These are phyloP conservation scores for Liquidambar formosana DNA, from an alignment of 164 flowering plant species.

Conservation along the genomic window DNA sequence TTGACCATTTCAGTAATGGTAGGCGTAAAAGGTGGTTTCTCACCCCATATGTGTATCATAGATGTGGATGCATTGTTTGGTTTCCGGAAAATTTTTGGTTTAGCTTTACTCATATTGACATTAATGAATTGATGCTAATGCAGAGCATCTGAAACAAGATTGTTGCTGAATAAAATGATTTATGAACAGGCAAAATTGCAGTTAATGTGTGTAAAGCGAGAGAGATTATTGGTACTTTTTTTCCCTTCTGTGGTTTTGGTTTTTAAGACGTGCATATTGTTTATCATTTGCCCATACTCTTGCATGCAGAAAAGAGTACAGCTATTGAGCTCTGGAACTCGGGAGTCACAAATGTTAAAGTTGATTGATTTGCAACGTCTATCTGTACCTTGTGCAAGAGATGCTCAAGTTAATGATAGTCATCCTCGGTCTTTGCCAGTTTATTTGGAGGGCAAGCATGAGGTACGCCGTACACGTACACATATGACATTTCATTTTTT, in stretches of 20 bases:
- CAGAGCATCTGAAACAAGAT: slow-evolving; percentile 59
- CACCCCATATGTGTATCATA: neutral
- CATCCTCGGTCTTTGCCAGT: slow-evolving; percentile 14
- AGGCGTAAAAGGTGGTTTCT: slow-evolving; percentile 45
- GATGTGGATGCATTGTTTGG: slow-evolving; percentile 1
- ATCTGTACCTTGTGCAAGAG: slow-evolving; percentile 13
- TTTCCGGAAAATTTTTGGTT: slow-evolving; percentile 9
- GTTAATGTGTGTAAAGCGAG: slow-evolving; percentile 45
- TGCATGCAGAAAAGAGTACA: slow-evolving; percentile 52
- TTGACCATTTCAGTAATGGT: slow-evolving; percentile 16
- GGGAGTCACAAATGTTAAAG: slow-evolving; percentile 45
- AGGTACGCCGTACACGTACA: slow-evolving; percentile 35
- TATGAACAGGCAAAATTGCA: slow-evolving; percentile 56
- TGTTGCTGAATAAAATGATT: slow-evolving; percentile 37
- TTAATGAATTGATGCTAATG: slow-evolving; percentile 18
- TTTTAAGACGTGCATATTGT: neutral
- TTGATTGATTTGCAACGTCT: slow-evolving; percentile 14
- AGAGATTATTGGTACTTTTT: slow-evolving; percentile 46
- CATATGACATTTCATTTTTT: too few species aligned
- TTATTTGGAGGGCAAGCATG: slow-evolving; percentile 18
- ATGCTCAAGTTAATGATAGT: slow-evolving; percentile 19
- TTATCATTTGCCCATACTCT: slow-evolving; percentile 5
- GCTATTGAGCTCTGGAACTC: slow-evolving; percentile 41
- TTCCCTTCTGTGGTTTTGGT: neutral
- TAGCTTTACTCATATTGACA: neutral